Evolutionary conservation across 768 basidiomycete genomes (phyloP), one percentile per base, ranked within the genome.

Genomic region (Filobasidium floriforme): DNA sequence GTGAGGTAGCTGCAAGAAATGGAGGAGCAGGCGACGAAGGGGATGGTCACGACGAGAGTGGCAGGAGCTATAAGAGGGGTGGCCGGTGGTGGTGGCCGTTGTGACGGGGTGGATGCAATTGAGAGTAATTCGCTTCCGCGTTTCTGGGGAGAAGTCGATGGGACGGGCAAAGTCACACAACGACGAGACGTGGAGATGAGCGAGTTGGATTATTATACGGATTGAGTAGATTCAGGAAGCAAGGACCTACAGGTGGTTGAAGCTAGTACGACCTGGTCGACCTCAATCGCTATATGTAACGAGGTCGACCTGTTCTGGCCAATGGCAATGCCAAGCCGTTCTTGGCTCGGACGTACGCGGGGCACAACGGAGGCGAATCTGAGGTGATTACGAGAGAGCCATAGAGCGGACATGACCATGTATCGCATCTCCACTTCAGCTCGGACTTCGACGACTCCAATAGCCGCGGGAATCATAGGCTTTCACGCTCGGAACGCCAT

Each of bases 281-380:
- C 18, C 22, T 2, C 14, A 14, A 12, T 22, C 14, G 14, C 46
- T 49, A 18, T 49, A 49, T 49, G 46, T 49, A 5, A 10, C 46
- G 22, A 49, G 18, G 22, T 49, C 46, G 46, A 49, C 2, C 15
- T 22, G 18, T 14, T 22, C 46, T 22, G 14, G 46, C 46, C 46
- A 49, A 49, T 49, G 22, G 14, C 6, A 49, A 49, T 49, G 46
- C 46, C 46, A 49, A 49, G 46, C 46, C 15, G 15, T 49, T 22
- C 22, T 49, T 49, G 46, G 46, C 46, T 49, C 46, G 46, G 46
- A 49, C 46, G 46, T 49, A 49, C 22, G 46, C 46, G 46, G 46
- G 22, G 32, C 32, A 37, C 32, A 37, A 37, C 9, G 32, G 32
- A 3, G 9, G 32, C 32, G 32, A 37, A 37, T 37, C 32, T 37